phyloP scores from a whole-genome alignment of 1,284 basidiomycete genomes.

The Malassezia slooffiae region DNA sequence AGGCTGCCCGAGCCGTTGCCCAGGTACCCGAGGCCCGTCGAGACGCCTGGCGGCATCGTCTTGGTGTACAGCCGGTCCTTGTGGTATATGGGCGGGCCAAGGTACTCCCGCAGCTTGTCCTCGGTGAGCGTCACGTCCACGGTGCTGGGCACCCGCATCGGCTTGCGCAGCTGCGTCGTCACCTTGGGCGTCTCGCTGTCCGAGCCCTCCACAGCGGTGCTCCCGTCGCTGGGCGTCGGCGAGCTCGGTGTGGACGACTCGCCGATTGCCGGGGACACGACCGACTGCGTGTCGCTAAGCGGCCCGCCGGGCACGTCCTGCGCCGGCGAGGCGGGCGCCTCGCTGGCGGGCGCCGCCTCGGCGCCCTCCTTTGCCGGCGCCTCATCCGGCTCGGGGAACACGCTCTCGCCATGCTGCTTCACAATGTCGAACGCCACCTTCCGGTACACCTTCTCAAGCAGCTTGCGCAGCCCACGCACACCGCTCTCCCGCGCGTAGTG shows the following conservation, averaged over 20 bases:
- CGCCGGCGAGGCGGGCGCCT: no score
- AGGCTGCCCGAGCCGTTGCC: slow-evolving; percentile 92
- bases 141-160: slow-evolving; percentile 66
- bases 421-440: slow-evolving; percentile 92
- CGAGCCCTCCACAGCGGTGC: no score
- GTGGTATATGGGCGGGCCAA: slow-evolving; percentile 88
- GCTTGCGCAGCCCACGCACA: slow-evolving; percentile 42
- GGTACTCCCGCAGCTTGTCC: slow-evolving; percentile 86
- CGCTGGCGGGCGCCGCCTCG: no score
- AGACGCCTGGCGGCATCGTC: slow-evolving; percentile 75
- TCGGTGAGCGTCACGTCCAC: slow-evolving; percentile 72
- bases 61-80: slow-evolving; percentile 81
- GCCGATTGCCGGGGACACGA: slow-evolving; percentile 27
- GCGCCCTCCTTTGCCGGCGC: not conserved
- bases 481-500: slow-evolving; percentile 96
- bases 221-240: slow-evolving; percentile 14
- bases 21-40: slow-evolving; percentile 84
- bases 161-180: slow-evolving; percentile 68
- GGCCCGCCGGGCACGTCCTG: slow-evolving; percentile 17
- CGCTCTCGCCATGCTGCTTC: slow-evolving; percentile 76
- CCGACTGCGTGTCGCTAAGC: slow-evolving; percentile 44
- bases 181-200: slow-evolving; percentile 45
- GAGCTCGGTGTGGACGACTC: slow-evolving; percentile 49
- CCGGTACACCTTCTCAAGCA: slow-evolving; percentile 71
- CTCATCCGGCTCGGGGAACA: slow-evolving; percentile 58